Conservation (phyloP, 108 stramenopile species). For the Skeletonema tropicum region DNA sequence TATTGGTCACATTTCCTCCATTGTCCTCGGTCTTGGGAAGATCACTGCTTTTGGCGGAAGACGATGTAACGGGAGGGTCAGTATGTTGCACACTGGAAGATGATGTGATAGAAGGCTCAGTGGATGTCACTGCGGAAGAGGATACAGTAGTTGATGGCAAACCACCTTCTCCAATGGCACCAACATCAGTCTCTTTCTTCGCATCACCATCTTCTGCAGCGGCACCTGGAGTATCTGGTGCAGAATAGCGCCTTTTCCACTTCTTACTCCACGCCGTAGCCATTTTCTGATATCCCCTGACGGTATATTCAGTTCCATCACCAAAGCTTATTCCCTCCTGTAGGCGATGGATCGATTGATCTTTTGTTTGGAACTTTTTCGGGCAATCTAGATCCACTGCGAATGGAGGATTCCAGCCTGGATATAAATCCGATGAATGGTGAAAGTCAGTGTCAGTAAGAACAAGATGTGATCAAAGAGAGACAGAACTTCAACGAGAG, state of each 20-base stretch:
- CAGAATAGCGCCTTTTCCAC: conserved; percentile 69
- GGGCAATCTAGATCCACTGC: conserved; percentile 64
- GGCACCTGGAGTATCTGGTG: conserved; percentile 44
- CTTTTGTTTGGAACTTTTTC: conserved; percentile 83
- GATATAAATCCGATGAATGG: not conserved
- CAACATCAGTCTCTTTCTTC: not conserved
- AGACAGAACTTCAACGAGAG: conserved; percentile 14
- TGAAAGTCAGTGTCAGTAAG: not conserved
- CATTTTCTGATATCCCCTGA: conserved; percentile 71
- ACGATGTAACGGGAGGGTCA: not conserved
- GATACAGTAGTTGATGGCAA: not conserved
- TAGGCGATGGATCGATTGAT: conserved; percentile 79
- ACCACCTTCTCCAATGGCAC: not conserved
- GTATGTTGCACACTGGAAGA: not conserved
- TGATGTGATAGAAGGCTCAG: not conserved
- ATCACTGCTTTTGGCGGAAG: too few species aligned
- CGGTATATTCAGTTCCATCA: conserved; percentile 90
- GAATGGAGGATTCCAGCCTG: conserved; percentile 53
- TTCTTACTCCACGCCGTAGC: conserved; percentile 67
- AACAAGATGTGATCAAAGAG: conserved; percentile 11
- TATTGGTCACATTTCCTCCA: not conserved
- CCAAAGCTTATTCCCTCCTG: conserved; percentile 93
- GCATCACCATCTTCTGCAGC: conserved; percentile 17
- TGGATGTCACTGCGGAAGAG: not conserved
- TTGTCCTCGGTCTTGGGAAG: too few species aligned